phyloP scores from a whole-genome alignment of 257 asterid genomes.

The Oldenlandia corymbosa region DNA sequence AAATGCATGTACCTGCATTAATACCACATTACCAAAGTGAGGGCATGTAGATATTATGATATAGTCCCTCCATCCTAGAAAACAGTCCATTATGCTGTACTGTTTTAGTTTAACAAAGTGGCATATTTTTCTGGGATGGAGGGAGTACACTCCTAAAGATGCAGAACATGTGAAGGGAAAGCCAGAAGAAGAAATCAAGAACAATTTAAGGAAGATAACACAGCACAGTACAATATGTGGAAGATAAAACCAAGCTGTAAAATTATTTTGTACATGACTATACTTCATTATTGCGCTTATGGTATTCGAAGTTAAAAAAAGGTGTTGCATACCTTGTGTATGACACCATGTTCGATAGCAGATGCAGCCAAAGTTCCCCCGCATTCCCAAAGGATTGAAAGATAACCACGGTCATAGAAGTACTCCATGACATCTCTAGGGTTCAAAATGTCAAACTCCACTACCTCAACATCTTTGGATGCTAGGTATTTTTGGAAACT shows the following conservation, averaged over 20 bases:
- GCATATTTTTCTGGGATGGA: too few relatives aligned
- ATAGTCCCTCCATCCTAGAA: background rate
- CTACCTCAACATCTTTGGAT: constrained; percentile 93
- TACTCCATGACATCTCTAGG: constrained; percentile 84
- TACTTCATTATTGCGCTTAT: too few relatives aligned
- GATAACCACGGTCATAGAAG: constrained; percentile 87
- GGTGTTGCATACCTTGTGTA: constrained; percentile 63
- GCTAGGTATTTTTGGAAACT: constrained; percentile 85
- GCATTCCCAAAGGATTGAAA: constrained; percentile 93
- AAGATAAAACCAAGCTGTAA: background rate
- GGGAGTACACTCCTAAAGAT: too few relatives aligned
- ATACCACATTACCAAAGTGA: background rate
- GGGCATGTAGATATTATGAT: background rate
- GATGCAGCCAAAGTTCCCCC: constrained; percentile 97
- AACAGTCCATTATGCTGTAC: too few relatives aligned
- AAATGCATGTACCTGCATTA: constrained; percentile 81
- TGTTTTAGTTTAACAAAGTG: too few relatives aligned
- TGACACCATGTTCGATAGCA: constrained; percentile 79
- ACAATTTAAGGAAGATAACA: background rate
- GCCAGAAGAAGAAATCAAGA: background rate
- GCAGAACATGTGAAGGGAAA: background rate
- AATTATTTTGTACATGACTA: background rate
- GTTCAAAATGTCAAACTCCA: constrained; percentile 83
- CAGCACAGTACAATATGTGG: background rate
- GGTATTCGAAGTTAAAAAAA: background rate